Conservation (phyloP, 306 rosid species). For the Echinosophora koreensis region DNA sequence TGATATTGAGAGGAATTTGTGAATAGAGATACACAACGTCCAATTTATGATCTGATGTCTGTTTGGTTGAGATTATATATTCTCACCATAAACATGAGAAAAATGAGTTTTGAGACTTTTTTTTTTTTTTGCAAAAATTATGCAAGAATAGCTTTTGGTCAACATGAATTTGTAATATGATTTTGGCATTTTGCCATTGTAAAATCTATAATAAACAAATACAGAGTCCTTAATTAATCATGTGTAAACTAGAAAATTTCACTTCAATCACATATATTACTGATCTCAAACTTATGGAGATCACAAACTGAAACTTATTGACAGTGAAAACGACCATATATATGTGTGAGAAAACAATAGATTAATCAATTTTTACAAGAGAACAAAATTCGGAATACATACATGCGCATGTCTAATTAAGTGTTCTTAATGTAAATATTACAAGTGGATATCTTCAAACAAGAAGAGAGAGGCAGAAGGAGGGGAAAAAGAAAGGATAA, state of each 20-base stretch:
- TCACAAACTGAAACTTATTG: background rate
- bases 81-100: no score
- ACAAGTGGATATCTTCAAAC: slow-evolving; percentile 38
- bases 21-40: no score
- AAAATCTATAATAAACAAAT: no score
- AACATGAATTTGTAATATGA: no score
- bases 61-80: no score
- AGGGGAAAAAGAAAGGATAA: background rate
- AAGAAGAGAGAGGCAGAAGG: slow-evolving; percentile 13
- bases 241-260: background rate
- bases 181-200: no score
- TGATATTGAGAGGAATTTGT: no score
- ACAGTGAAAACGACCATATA: background rate
- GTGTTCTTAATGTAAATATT: background rate
- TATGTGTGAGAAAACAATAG: background rate
- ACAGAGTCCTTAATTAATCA: background rate
- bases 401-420: background rate
- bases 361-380: background rate
- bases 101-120: no score
- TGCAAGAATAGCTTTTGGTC: no score
- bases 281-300: background rate
- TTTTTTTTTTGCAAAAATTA: no score
- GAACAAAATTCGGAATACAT: slow-evolving; percentile 39
- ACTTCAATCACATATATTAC: background rate
- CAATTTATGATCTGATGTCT: no score